A percentile compares a stretch with the other conserved stretches of the same genome.
Conservation (phyloP, 2,329 filamentous ascomycete species). For the Alternaria tenuissima region DNA sequence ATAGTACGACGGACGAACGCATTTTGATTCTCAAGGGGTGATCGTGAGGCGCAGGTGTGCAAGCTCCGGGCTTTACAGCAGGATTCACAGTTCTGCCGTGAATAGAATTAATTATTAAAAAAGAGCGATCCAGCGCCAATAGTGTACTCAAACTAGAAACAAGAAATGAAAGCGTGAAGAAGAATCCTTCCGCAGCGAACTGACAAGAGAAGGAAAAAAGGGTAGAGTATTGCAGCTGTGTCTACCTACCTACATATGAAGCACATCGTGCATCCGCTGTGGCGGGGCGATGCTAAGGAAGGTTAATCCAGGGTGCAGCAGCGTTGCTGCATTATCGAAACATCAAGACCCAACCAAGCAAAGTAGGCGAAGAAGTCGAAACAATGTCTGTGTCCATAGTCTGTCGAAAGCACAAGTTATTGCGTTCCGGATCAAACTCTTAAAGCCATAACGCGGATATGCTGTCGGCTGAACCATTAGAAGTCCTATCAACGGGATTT, state of each 20-base stretch:
- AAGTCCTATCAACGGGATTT: slow-evolving; percentile 6
- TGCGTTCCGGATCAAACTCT: neutral
- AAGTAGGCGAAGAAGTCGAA: slow-evolving; percentile 22
- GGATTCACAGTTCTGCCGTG: neutral
- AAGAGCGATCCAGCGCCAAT: slow-evolving; percentile 32
- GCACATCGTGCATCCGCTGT: slow-evolving; percentile 6
- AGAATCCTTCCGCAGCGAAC: neutral
- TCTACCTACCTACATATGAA: slow-evolving; percentile 2
- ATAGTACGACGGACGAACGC: slow-evolving; percentile 29
- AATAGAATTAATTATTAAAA: slow-evolving; percentile 20
- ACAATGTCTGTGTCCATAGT: slow-evolving; percentile 7
- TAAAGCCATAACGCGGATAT: neutral
- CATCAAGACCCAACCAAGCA: slow-evolving; percentile 16
- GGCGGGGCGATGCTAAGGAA: slow-evolving; percentile 19
- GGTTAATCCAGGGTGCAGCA: slow-evolving; percentile 28
- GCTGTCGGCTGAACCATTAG: neutral
- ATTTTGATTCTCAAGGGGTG: slow-evolving; percentile 17
- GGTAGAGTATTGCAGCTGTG: slow-evolving; percentile 7
- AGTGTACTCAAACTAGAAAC: slow-evolving; percentile 1
- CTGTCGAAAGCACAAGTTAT: neutral
- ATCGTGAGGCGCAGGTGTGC: neutral
- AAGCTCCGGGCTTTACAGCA: neutral
- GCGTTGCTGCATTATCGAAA: slow-evolving; percentile 32
- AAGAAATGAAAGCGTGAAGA: slow-evolving; percentile 1
- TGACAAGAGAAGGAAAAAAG: slow-evolving; percentile 4